Percentiles rank a stretch among this genome's conserved stretches.
These are phyloP conservation scores for Sarocladium kiliense DNA, from an alignment of 2,329 filamentous ascomycete species.

Conservation along the genomic window DNA sequence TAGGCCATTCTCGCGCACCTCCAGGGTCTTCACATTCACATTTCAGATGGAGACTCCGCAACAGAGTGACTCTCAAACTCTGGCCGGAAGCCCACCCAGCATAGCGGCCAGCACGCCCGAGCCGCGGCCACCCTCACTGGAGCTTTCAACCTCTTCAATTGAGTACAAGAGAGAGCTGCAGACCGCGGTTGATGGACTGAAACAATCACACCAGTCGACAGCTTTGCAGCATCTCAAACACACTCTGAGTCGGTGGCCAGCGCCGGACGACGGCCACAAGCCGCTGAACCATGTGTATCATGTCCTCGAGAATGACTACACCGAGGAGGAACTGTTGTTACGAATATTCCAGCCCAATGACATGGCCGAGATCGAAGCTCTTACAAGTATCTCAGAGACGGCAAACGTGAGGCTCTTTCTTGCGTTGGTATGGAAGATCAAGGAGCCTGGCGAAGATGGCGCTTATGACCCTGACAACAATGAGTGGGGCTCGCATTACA, in stretches of 20 bases:
- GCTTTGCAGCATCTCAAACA: too few species aligned
- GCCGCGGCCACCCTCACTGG: too few species aligned
- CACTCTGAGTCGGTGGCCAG: background rate
- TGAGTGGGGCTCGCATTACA: background rate
- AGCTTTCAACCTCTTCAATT: too few species aligned
- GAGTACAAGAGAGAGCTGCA: too few species aligned
- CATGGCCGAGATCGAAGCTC: slow-evolving; percentile 16
- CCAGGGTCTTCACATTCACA: too few species aligned
- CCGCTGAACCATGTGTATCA: slow-evolving; percentile 19
- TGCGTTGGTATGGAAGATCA: background rate
- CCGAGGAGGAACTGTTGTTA: slow-evolving; percentile 24
- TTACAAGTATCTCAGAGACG: slow-evolving; percentile 12
- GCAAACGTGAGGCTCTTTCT: background rate
- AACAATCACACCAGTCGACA: too few species aligned
- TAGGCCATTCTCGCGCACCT: too few species aligned
- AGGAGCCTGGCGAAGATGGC: background rate
- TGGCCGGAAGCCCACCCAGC: too few species aligned
- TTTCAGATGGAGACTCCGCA: too few species aligned
- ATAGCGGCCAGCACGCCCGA: too few species aligned
- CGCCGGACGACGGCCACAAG: background rate
- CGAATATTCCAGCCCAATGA: slow-evolving; percentile 22
- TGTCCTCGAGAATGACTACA: slow-evolving; percentile 28
- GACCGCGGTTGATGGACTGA: too few species aligned
- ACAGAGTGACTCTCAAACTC: too few species aligned
- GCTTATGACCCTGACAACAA: background rate